Conservation (phyloP, 805 yeast species). For the Starmera amethionina region DNA sequence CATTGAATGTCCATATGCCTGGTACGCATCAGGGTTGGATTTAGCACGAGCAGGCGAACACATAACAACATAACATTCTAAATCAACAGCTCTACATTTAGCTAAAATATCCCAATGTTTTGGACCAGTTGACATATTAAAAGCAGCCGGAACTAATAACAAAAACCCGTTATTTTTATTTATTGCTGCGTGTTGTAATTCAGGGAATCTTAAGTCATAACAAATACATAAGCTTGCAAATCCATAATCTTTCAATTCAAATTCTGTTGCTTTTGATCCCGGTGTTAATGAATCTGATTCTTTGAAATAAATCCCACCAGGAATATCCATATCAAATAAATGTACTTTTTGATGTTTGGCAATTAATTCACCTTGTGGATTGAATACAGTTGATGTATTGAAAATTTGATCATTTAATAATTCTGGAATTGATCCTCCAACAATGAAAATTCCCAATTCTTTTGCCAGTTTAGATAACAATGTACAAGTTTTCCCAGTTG, state of each 20-base stretch:
- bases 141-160: constrained; percentile 77
- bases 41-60: constrained; percentile 83
- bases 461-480: constrained; percentile 62
- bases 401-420: constrained; percentile 36
- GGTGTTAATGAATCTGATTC: constrained; percentile 68
- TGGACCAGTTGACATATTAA: constrained; percentile 79
- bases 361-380: constrained; percentile 62
- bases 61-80: constrained; percentile 59
- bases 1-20: constrained; percentile 59
- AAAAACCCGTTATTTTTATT: constrained; percentile 47
- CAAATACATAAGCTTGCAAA: constrained; percentile 76
- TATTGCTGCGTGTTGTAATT: constrained; percentile 57
- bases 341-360: constrained; percentile 85
- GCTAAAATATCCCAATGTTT: constrained; percentile 75
- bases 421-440: constrained; percentile 95
- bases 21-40: constrained; percentile 40
- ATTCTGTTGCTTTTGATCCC: constrained; percentile 72
- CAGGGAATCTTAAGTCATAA: constrained; percentile 76
- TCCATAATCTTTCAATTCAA: constrained; percentile 52
- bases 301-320: constrained; percentile 80
- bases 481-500: constrained; percentile 55
- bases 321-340: constrained; percentile 83
- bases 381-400: constrained; percentile 68
- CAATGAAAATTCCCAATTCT: constrained; percentile 47
- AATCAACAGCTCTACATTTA: constrained; percentile 65